phyloP scores from a whole-genome alignment of 2,329 filamentous ascomycete species.

The Cryoendolithus antarcticus region DNA sequence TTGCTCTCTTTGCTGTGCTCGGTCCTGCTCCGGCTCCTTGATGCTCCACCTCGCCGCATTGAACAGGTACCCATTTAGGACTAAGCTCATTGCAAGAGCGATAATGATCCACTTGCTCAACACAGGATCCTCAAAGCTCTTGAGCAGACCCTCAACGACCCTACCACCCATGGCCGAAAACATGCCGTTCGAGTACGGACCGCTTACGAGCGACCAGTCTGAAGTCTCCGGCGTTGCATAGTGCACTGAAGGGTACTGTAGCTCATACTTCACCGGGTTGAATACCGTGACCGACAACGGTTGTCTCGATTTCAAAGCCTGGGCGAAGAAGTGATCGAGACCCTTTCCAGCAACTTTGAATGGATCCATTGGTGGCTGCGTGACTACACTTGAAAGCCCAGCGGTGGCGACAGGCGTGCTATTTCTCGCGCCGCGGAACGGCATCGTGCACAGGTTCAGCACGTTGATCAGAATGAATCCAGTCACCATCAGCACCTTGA shows the following conservation, averaged over 20 bases:
- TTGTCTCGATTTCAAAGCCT: conserved; percentile 53
- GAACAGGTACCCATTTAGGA: conserved; percentile 93
- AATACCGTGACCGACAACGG: conserved; percentile 74
- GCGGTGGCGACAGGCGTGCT: conserved; percentile 34
- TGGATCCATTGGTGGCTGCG: conserved; percentile 72
- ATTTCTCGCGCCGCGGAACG: conserved; percentile 56
- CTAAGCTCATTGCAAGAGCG: conserved; percentile 79
- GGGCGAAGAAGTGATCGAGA: conserved; percentile 63
- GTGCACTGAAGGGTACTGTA: conserved; percentile 51
- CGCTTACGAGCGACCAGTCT: conserved; percentile 34
- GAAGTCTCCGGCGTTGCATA: conserved; percentile 28
- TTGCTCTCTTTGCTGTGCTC: conserved; percentile 22
- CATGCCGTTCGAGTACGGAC: conserved; percentile 50
- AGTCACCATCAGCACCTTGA: conserved; percentile 93
- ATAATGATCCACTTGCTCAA: conserved; percentile 97
- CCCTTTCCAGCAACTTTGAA: conserved; percentile 94
- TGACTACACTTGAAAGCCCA: conserved; percentile 50
- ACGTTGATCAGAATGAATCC: conserved; percentile 86
- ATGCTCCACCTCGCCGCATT: conserved; percentile 97
- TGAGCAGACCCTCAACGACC: conserved; percentile 79
- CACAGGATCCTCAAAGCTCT: conserved; percentile 88
- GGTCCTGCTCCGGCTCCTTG: conserved; percentile 63
- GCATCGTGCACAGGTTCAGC: conserved; percentile 78
- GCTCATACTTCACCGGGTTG: conserved; percentile 90
- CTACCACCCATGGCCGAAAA: conserved; percentile 62